Evolutionary conservation across 768 basidiomycete genomes (phyloP).

Genomic region (Tylopilus cervinicoccineus): DNA sequence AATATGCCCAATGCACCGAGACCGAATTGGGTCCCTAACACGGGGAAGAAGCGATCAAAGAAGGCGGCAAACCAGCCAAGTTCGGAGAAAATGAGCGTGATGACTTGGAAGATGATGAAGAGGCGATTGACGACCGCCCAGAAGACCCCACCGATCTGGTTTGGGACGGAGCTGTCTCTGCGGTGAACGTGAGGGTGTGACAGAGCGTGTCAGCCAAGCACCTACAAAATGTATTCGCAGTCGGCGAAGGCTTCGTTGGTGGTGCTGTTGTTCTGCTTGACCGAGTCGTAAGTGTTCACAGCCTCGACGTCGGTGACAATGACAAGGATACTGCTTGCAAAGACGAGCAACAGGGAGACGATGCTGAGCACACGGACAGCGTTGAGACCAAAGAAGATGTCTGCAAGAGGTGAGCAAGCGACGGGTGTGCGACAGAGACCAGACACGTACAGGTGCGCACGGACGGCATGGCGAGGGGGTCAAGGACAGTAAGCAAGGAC

Average conservation of each 20-base stretch:
- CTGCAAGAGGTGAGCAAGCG: conserved; percentile 24
- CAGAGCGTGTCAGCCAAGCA: conserved; percentile 6
- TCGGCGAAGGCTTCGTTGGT: conserved; percentile 38
- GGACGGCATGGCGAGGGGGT: conserved; percentile 22
- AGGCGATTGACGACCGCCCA: conserved; percentile 89
- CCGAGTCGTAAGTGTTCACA: conserved; percentile 60
- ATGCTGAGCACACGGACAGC: conserved; percentile 74
- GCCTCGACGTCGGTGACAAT: conserved; percentile 72
- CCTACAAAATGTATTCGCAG: conserved; percentile 78
- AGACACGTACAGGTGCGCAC: conserved; percentile 43
- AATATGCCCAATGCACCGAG: conserved; percentile 84
- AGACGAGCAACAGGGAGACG: conserved; percentile 72
- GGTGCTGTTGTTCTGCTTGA: conserved; percentile 29
- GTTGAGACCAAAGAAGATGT: conserved; percentile 77
- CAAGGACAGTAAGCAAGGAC: conserved; percentile 17
- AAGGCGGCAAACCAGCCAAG: conserved; percentile 73
- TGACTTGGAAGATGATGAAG: conserved; percentile 80
- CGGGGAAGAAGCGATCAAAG: conserved; percentile 83
- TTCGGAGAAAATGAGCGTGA: conserved; percentile 80
- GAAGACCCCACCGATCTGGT: conserved; percentile 86
- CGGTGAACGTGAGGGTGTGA: conserved; percentile 22
- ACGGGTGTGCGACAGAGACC: background rate
- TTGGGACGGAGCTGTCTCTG: conserved; percentile 77
- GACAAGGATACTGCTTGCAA: conserved; percentile 73
- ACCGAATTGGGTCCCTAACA: conserved; percentile 80